phyloP scores from a whole-genome alignment of 805 yeast species.

The Candida boleticola region DNA sequence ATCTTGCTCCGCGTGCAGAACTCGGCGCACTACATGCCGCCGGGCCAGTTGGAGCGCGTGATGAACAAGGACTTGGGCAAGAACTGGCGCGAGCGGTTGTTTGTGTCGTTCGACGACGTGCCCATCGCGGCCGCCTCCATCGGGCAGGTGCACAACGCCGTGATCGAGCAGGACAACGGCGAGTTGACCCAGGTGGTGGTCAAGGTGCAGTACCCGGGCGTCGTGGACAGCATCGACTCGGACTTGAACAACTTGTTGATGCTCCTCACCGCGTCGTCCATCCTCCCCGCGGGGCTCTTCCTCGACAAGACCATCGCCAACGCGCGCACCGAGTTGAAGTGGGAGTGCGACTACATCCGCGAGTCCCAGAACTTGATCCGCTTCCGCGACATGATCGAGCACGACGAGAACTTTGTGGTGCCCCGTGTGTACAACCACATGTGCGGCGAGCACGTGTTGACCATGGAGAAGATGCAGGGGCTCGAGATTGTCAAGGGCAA shows the following conservation, averaged over 20 bases:
- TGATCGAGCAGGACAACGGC: slow-evolving; percentile 33
- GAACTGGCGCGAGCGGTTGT: slow-evolving; percentile 69
- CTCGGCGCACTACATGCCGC: slow-evolving; percentile 96
- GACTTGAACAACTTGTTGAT: slow-evolving; percentile 84
- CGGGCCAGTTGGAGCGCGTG: slow-evolving; percentile 76
- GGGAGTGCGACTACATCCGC: slow-evolving; percentile 96
- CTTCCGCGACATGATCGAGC: slow-evolving; percentile 56
- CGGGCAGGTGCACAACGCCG: slow-evolving; percentile 93
- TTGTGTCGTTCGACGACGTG: slow-evolving; percentile 73
- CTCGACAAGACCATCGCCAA: slow-evolving; percentile 89
- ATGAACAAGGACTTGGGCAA: slow-evolving; percentile 72
- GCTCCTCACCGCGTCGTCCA: slow-evolving; percentile 79
- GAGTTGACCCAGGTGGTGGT: slow-evolving; percentile 80
- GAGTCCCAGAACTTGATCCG: slow-evolving; percentile 77
- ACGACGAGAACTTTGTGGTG: slow-evolving; percentile 66
- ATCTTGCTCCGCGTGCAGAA: slow-evolving; percentile 84
- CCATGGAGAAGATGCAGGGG: slow-evolving; percentile 89
- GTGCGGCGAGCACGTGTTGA: slow-evolving; percentile 79
- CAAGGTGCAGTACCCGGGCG: slow-evolving; percentile 97
- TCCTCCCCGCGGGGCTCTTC: slow-evolving; percentile 88
- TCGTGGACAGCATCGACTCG: slow-evolving; percentile 87
- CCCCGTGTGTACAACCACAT: slow-evolving; percentile 78
- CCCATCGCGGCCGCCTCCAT: slow-evolving; percentile 96
- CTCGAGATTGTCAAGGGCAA: slow-evolving; percentile 74
- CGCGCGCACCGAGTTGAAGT: slow-evolving; percentile 87